Evolutionary conservation across 352 stramenopile genomes (phyloP), one percentile per base, ranked within the genome.

Genomic region (Phytophthora ohioensis): DNA sequence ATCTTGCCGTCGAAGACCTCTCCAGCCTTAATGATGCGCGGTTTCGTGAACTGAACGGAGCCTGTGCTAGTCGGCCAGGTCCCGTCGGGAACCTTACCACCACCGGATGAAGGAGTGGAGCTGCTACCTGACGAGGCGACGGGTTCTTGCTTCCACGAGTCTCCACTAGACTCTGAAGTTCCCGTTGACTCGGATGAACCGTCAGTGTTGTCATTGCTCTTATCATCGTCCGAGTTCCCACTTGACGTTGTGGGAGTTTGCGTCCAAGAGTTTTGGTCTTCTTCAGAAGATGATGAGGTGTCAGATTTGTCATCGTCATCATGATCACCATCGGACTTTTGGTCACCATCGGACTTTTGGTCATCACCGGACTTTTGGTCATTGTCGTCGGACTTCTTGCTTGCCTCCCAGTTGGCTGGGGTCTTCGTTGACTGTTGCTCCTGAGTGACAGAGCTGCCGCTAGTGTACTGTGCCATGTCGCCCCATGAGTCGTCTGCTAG

Each of bases 21-120:
- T 4, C 73, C 78, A 8, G 76, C 73, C 12, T 75, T 67, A 15
- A 84, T 74, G 39, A 76, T 66, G 31, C 65, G 69, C 0, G 78
- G 54, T 15, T 55, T 67, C 11, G 45, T 47, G 58, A 67, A 68
- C 13, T 55, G 43, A n/a, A 68, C 62, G 17, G 62, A 35, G 0
- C 62, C 62, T 0, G 21, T 64, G 53, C 53, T 58, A 5, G 58
- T 53, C 2, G 58, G 58, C 58, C 58, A 66, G 0, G 36, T 58
- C 4, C 58, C 58, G 39, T 67, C 49, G 34, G 49, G 49, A 2
- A 84, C 55, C 32, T 54, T 65, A 54, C 21, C 39, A 71, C 52
- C 30, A 47, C 55, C 27, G 15, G 21, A 79, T 52, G 32, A 58
- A 57, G 54, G 65, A 46, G 71, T 68, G 54, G 21, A 27, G 21